Base-by-base conservation (phyloP, 75 land plant genomes). In the Selaginella tamariscina region DNA sequence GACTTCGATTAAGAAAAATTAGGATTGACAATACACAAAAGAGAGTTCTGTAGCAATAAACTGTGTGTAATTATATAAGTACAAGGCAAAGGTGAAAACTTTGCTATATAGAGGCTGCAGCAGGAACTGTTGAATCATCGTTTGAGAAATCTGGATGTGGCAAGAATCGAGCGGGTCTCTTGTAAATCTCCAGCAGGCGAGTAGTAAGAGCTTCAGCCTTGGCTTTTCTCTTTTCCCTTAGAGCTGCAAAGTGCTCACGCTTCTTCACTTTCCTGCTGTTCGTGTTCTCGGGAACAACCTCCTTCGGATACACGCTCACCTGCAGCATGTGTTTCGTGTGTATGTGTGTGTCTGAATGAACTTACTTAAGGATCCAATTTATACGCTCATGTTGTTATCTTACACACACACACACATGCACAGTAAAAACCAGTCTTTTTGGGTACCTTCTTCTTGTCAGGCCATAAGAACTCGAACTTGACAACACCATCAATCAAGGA, bases 401-500 rank as follows among this genome's bases (percentile, higher is more conserved):
- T 2, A 30, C 15, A 15, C 20, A 5, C 29, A 60, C 13, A 13
- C 11, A 5, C 13, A 31, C 22, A 49, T 33, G 1, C 15, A 2
- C 31, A 29, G 15, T 56, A 44, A 1, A n/a, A n/a, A n/a, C n/a
- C n/a, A n/a, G n/a, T 1, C 28, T 2, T 27, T 30, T 20, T 56
- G 32, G 27, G 18, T 15, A 91, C 88, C 98, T 93, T 84, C 64
- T 93, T 89, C 79, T 76, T 86, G 78, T 93, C 98, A 33, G 96
- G 96, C 27, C 98, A 94, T 72, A 72, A 86, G 70, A 83, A 86
- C 84, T 89, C 98, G 71, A 93, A 93, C 70, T 93, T 89, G 26
- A 89, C 96, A 13, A 93, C 68, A 22, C 98, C 98, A 74, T 93
- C 88, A 67, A 93, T 89, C 78, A 93, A 75, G 23, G 98, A 89